These are phyloP conservation scores for Clarireedia sp. DNA, from an alignment of 2,329 filamentous ascomycete species.

Conservation along the genomic window DNA sequence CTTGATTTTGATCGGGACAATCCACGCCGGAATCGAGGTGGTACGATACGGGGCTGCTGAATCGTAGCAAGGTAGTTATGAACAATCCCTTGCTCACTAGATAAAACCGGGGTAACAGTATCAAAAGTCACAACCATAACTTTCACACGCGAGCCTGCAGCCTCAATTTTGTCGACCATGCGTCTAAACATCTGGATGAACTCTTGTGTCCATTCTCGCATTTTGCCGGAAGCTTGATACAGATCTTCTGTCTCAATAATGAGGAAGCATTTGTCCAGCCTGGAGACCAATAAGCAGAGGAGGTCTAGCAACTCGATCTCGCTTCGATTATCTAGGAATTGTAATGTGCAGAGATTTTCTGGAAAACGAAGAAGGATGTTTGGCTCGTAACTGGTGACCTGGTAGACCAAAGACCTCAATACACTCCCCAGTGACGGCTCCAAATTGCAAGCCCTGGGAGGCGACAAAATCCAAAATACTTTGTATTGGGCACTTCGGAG, in stretches of 20 bases:
- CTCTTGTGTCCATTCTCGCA: neutral
- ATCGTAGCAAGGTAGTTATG: neutral
- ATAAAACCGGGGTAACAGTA: neutral
- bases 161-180: neutral
- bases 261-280: neutral
- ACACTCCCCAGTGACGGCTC: neutral
- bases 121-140: neutral
- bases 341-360: neutral
- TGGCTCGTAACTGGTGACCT: neutral
- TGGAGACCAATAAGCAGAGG: neutral
- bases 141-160: neutral
- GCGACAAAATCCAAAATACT: constrained; percentile 6
- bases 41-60: neutral
- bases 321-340: neutral
- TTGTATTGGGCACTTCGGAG: constrained; percentile 1
- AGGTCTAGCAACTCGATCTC: neutral
- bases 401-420: neutral
- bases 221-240: neutral
- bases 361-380: neutral
- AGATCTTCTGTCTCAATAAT: constrained; percentile 1
- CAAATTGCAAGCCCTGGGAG: neutral
- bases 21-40: neutral
- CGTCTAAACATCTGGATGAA: neutral
- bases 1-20: no score
- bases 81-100: neutral